Evolutionary conservation across 2,329 filamentous ascomycete species (phyloP).

Genomic region (Arthrinium puccinioides): DNA sequence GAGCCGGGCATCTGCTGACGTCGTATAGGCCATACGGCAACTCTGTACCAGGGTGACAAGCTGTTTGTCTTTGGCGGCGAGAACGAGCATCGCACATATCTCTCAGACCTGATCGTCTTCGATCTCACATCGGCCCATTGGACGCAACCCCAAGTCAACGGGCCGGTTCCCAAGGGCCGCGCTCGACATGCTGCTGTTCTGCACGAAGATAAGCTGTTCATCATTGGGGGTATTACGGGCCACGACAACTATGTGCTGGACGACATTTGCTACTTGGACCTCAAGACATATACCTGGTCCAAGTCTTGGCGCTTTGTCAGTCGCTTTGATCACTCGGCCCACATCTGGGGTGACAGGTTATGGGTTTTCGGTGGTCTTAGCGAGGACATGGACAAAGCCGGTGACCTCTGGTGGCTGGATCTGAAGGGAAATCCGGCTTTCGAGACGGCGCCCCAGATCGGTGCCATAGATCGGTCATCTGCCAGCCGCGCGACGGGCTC

Average conservation of each 20-base stretch:
- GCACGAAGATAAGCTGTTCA: conserved; percentile 93
- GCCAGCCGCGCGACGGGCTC: conserved; percentile 37
- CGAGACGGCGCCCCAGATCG: conserved; percentile 57
- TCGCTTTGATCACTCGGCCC: conserved; percentile 90
- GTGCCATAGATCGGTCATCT: conserved; percentile 38
- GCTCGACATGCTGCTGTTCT: conserved; percentile 90
- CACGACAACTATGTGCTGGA: conserved; percentile 88
- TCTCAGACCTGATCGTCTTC: conserved; percentile 93
- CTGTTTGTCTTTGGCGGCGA: conserved; percentile 96
- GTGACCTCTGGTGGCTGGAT: conserved; percentile 96
- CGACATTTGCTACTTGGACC: conserved; percentile 91
- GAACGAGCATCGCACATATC: conserved; percentile 92
- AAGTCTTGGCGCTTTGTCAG: conserved; percentile 92
- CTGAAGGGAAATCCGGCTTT: conserved; percentile 85
- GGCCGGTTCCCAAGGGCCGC: conserved; percentile 79
- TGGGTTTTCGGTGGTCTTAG: conserved; percentile 96
- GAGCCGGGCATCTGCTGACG: no score
- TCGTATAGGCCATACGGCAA: conserved; percentile 77
- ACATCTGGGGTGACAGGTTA: conserved; percentile 83
- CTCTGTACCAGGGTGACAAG: conserved; percentile 87
- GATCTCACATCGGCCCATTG: conserved; percentile 91
- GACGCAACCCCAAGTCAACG: conserved; percentile 84
- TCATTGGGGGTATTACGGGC: conserved; percentile 91
- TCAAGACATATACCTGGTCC: conserved; percentile 98
- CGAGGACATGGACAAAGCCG: conserved; percentile 93